These are phyloP conservation scores for Phyllostachys edulis DNA, from an alignment of 176 grass and related monocot species.

Conservation along the genomic window DNA sequence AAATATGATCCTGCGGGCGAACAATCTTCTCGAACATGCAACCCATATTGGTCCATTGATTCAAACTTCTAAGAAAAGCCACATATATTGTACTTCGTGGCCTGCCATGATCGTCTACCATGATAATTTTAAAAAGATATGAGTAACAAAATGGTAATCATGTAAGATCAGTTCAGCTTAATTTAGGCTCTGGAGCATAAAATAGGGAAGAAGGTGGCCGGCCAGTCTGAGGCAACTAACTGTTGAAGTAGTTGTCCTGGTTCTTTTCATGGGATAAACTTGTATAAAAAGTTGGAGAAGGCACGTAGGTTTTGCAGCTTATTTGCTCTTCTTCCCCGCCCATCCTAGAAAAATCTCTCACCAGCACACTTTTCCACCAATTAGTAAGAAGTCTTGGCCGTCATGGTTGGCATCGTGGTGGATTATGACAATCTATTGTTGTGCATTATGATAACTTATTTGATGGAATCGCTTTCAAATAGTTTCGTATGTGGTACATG, in stretches of 20 bases:
- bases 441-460: too few relatives aligned
- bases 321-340: too few relatives aligned
- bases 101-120: slow-evolving; percentile 32
- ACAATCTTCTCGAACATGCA: slow-evolving; percentile 20
- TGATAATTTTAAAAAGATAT: not conserved
- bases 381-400: too few relatives aligned
- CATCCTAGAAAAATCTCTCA: too few relatives aligned
- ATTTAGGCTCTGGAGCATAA: not conserved
- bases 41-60: not conserved
- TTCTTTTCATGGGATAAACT: not conserved
- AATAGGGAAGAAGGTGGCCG: slow-evolving; percentile 17
- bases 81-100: slow-evolving; percentile 4
- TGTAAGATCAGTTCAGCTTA: not conserved
- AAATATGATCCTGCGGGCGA: not conserved
- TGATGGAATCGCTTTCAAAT: too few relatives aligned
- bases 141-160: slow-evolving; percentile 5
- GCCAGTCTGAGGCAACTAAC: slow-evolving; percentile 15
- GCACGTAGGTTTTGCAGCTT: not conserved
- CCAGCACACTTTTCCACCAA: too few relatives aligned
- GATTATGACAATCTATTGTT: too few relatives aligned
- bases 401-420: too few relatives aligned
- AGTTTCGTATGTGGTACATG: too few relatives aligned
- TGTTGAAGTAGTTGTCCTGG: not conserved
- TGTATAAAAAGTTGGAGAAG: not conserved
- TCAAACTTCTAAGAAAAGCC: slow-evolving; percentile 33